Conservation (phyloP, 192 early-diverging fungal genomes). For the Podochytrium sp. region DNA sequence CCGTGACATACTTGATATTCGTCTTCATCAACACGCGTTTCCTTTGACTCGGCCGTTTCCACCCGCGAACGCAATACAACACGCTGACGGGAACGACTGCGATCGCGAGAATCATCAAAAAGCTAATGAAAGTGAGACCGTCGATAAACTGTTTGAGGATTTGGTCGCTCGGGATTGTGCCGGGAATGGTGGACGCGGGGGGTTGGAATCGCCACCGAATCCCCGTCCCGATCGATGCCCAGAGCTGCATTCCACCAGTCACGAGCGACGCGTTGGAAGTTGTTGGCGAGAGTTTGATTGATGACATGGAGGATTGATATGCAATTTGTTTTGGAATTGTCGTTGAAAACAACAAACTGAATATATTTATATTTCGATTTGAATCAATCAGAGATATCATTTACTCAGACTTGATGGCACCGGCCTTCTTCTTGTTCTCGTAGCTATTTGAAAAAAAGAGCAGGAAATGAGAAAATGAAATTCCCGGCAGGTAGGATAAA, state of each 20-base stretch:
- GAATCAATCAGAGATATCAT: no score
- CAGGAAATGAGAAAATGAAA: not conserved
- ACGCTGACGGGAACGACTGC: not conserved
- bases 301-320: no score
- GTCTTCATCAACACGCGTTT: not conserved
- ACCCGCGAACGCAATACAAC: not conserved
- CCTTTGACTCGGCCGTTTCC: not conserved
- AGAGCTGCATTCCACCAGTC: not conserved
- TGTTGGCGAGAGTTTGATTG: not conserved
- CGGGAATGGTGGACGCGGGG: not conserved
- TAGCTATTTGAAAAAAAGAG: not conserved
- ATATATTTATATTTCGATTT: no score
- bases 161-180: not conserved
- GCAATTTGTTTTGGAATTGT: no score
- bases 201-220: conserved; percentile 17
- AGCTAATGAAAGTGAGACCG: conserved; percentile 13
- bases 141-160: conserved; percentile 27
- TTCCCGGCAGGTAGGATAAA: not conserved
- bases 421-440: conserved; percentile 5
- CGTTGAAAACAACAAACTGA: no score
- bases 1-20: not conserved
- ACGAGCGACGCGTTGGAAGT: not conserved
- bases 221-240: not conserved
- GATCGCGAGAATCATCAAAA: conserved; percentile 5
- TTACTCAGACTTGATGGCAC: no score